Evolutionary conservation across 148 eudicot species (phyloP).

Genomic region (Fagopyrum homotropicum): DNA sequence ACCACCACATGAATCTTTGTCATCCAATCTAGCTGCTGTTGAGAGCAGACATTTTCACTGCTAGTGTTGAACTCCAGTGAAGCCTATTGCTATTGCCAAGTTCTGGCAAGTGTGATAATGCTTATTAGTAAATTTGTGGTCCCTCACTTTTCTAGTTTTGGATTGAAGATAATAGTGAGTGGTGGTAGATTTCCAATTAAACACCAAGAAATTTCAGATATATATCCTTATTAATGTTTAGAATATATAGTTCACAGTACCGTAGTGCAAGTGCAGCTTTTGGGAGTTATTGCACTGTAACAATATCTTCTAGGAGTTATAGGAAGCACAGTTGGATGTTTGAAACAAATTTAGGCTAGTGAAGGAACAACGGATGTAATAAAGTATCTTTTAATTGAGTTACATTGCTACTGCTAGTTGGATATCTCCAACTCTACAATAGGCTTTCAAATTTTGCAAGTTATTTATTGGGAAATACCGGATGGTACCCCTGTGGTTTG

Average conservation of each 20-base stretch:
- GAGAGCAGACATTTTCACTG: neutral
- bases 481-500: too few species aligned
- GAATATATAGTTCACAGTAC: neutral
- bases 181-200: neutral
- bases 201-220: neutral
- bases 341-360: neutral
- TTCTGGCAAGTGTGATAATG: neutral
- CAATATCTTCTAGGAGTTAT: neutral
- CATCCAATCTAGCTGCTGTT: neutral
- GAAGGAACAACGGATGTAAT: neutral
- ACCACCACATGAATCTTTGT: neutral
- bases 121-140: neutral
- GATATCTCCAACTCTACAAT: neutral
- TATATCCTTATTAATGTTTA: neutral
- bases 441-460: neutral
- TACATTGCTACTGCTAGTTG: neutral
- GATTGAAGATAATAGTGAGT: neutral
- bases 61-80: neutral
- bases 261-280: neutral
- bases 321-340: neutral
- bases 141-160: conserved; percentile 4
- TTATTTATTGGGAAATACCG: too few species aligned
- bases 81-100: neutral
- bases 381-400: neutral
- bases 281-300: neutral